phyloP scores from a whole-genome alignment of 1,284 basidiomycete genomes.

The Heterobasidion irregulare region DNA sequence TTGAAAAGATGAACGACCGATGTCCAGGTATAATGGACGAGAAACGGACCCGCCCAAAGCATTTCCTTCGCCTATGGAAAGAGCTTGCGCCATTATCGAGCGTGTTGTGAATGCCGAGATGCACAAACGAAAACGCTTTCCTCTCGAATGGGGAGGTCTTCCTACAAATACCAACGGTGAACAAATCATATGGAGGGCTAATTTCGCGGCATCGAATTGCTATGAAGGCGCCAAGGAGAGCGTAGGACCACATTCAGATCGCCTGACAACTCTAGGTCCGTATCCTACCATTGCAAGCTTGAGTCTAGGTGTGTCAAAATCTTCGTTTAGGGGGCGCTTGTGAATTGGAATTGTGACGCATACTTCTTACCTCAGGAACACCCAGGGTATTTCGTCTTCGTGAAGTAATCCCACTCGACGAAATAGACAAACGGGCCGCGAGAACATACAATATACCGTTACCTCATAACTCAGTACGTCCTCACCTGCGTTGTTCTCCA shows the following conservation, averaged over 20 bases:
- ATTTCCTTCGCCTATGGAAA: slow-evolving; percentile 71
- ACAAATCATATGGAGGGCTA: slow-evolving; percentile 65
- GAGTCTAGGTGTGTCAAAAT: slow-evolving; percentile 61
- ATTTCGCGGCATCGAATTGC: slow-evolving; percentile 87
- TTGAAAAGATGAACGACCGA: too few relatives aligned
- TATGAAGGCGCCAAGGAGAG: slow-evolving; percentile 82
- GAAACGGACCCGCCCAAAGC: slow-evolving; percentile 42
- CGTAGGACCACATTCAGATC: slow-evolving; percentile 83
- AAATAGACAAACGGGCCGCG: slow-evolving; percentile 44
- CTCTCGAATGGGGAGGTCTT: slow-evolving; percentile 67
- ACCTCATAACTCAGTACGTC: slow-evolving; percentile 70
- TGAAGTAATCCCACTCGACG: slow-evolving; percentile 58
- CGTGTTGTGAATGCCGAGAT: slow-evolving; percentile 72
- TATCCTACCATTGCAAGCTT: slow-evolving; percentile 90
- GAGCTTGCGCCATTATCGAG: slow-evolving; percentile 74
- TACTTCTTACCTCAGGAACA: slow-evolving; percentile 37
- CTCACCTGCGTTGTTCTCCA: not conserved
- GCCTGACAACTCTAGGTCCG: slow-evolving; percentile 76
- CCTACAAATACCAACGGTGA: slow-evolving; percentile 22
- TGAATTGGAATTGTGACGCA: not conserved
- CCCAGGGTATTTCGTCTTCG: slow-evolving; percentile 71
- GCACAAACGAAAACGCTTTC: slow-evolving; percentile 49
- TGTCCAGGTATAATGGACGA: slow-evolving; percentile 71
- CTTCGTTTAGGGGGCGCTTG: not conserved
- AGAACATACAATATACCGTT: slow-evolving; percentile 82